Evolutionary conservation across 768 basidiomycete species (phyloP).

Genomic region (Lactarius indigo): DNA sequence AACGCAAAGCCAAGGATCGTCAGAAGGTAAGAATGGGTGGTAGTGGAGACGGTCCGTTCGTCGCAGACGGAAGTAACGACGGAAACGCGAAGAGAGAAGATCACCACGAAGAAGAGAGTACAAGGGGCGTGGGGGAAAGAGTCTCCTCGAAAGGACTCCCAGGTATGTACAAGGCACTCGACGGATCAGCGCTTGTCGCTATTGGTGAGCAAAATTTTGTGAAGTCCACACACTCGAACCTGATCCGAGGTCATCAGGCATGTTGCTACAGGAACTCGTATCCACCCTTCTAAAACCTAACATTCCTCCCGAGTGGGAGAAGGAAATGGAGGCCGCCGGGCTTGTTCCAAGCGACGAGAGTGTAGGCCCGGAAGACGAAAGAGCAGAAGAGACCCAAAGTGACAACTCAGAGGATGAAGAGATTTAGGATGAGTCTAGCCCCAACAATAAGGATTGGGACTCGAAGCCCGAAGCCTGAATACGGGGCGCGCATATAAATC

Average conservation of each 20-base stretch:
- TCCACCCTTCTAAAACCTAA: conserved; percentile 39
- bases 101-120: conserved; percentile 20
- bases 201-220: conserved; percentile 47
- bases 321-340: conserved; percentile 27
- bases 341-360: background rate
- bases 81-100: conserved; percentile 20
- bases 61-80: conserved; percentile 8
- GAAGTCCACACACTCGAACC: background rate
- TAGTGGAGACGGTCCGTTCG: conserved; percentile 24
- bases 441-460: background rate
- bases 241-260: conserved; percentile 39
- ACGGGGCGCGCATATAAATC: background rate
- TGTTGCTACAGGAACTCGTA: conserved; percentile 67
- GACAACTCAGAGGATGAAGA: conserved; percentile 2
- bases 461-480: background rate
- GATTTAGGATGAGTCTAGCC: background rate
- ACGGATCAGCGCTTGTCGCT: conserved; percentile 70
- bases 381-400: background rate
- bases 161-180: conserved; percentile 75
- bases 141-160: conserved; percentile 25
- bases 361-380: background rate
- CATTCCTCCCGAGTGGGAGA: conserved; percentile 48
- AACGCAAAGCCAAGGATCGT: conserved; percentile 26
- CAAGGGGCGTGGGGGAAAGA: conserved; percentile 24
- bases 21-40: conserved; percentile 23